A percentile compares a stretch with the other conserved stretches of the same genome.
phyloP scores from a whole-genome alignment of 116 monocot species.

The Phalaenopsis hybrid region DNA sequence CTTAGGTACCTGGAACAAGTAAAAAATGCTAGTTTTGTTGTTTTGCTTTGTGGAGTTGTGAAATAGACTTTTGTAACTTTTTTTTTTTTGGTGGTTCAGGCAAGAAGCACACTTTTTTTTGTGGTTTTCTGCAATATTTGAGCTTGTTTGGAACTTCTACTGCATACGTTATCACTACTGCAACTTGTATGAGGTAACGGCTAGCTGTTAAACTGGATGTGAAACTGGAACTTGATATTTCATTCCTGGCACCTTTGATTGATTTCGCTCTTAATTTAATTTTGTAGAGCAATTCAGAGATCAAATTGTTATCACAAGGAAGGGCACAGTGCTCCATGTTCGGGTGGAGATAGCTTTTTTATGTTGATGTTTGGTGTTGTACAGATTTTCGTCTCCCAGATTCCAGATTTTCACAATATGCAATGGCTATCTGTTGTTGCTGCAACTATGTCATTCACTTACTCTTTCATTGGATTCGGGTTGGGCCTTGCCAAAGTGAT shows the following conservation, averaged over 20 bases:
- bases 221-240: neutral
- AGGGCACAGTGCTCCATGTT: slow-evolving; percentile 44
- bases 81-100: slow-evolving; percentile 33
- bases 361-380: slow-evolving; percentile 66
- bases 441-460: slow-evolving; percentile 69
- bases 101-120: slow-evolving; percentile 42
- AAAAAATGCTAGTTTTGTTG: neutral
- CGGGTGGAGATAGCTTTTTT: slow-evolving; percentile 24
- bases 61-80: neutral
- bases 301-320: slow-evolving; percentile 61
- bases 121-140: slow-evolving; percentile 49
- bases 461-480: slow-evolving; percentile 49
- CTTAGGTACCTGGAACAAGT: slow-evolving; percentile 29
- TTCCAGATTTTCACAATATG: slow-evolving; percentile 72
- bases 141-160: slow-evolving; percentile 43
- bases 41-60: neutral
- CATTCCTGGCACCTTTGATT: neutral
- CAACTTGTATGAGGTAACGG: slow-evolving; percentile 49
- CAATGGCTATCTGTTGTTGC: slow-evolving; percentile 64
- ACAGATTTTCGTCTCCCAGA: slow-evolving; percentile 48
- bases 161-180: slow-evolving; percentile 55
- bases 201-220: too few species aligned
- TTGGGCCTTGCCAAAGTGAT: slow-evolving; percentile 60
- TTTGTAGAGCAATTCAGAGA: slow-evolving; percentile 47
- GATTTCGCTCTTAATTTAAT: neutral